Evolutionary conservation across 306 rosid species (phyloP), one percentile per base, ranked within the genome.

Genomic region (Rosa multiflora): DNA sequence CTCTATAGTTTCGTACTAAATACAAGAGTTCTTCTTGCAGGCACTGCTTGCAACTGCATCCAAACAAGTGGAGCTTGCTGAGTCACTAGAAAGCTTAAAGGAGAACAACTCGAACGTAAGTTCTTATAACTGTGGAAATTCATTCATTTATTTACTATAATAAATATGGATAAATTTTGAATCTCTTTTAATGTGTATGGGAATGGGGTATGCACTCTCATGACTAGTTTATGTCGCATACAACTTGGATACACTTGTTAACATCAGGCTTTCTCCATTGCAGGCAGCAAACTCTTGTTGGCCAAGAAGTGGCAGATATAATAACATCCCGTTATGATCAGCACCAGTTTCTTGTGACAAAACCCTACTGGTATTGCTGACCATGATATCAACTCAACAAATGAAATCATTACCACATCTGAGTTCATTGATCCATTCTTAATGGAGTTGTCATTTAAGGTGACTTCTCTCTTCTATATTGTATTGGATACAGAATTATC

Each of bases 21-120:
- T 42, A 55, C 62, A 0, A 47, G 42, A 49, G 58, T 78, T 80
- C 70, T 44, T 79, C 80, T 71, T 75, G 40, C 76, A 94, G 99
- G 97, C 97, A 74, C 85, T 94, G 73, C 78, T 91, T 62, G 93
- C 91, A 73, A 92, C 99, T 80, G 89, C 97, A 80, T 94, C 99
- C 71, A 92, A 89, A 79, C 99, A 94, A 87, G 91, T 74, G 83
- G 92, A 94, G 89, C 99, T 94, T 82, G 97, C 97, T 40, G 95
- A 94, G 86, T 92, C 95, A 39, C 78, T 94, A 67, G 97, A 94
- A 88, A 83, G 68, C 74, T 80, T 94, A 64, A 88, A 85, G 88
- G 94, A 88, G 47, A 56, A 48, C 83, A 81, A 62, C 66, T 80
- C 78, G 67, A 82, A 87, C 53, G 99, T 94, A 87, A 83, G 97